Evolutionary conservation across 2,329 filamentous ascomycete genomes (phyloP).

Genomic region (Colletotrichum liriopes): DNA sequence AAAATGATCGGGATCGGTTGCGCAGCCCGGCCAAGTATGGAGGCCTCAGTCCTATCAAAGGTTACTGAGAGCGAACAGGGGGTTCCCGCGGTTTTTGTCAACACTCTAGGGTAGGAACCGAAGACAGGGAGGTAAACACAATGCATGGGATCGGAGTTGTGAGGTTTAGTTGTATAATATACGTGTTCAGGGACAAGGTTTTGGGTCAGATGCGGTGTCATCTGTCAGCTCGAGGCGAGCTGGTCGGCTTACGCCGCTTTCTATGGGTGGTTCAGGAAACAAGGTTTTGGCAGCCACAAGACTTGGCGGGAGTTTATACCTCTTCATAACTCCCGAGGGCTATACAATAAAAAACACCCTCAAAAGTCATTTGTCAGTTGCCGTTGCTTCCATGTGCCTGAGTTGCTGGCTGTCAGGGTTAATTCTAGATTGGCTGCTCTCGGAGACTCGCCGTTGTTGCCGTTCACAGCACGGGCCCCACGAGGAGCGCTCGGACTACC

Average conservation of each 20-base stretch:
- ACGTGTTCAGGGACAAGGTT: conserved; percentile 13
- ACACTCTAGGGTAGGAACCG: not conserved
- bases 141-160: conserved; percentile 39
- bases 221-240: conserved; percentile 19
- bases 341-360: not conserved
- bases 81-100: not conserved
- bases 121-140: conserved; percentile 8
- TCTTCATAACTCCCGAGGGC: not conserved
- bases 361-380: conserved; percentile 14
- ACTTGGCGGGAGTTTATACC: not conserved
- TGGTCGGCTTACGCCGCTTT: conserved; percentile 7
- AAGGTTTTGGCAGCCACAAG: not conserved
- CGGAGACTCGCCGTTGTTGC: not conserved
- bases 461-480: not conserved
- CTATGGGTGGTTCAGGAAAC: conserved; percentile 3
- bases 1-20: conserved; percentile 65
- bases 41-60: conserved; percentile 56
- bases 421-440: not conserved
- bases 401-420: not conserved
- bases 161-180: conserved; percentile 28
- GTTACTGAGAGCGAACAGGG: conserved; percentile 44
- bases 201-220: conserved; percentile 35
- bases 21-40: conserved; percentile 64
- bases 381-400: not conserved
- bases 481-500: not conserved